Conservation (phyloP, 441 rosid genomes). For the Jatropha multifida region DNA sequence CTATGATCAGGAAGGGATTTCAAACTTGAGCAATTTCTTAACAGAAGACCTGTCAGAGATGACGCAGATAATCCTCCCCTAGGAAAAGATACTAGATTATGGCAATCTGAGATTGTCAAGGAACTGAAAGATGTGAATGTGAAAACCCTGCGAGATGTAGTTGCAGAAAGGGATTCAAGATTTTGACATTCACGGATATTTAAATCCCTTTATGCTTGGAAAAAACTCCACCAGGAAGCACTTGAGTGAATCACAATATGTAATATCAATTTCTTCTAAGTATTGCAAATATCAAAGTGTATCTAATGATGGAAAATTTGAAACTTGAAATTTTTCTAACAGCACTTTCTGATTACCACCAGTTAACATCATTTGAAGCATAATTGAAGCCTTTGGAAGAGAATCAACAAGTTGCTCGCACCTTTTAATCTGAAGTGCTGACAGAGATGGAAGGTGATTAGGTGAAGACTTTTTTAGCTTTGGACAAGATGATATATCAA, state of each 20-base stretch:
- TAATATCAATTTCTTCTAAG: background rate
- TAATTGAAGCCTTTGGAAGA: too few relatives aligned
- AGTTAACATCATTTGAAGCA: too few relatives aligned
- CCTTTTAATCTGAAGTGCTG: too few relatives aligned
- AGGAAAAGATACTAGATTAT: background rate
- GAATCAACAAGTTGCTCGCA: too few relatives aligned
- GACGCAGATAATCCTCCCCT: background rate
- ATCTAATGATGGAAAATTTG: background rate
- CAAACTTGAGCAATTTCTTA: constrained; percentile 7
- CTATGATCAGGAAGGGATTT: background rate
- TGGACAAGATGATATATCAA: background rate
- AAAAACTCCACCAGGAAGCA: background rate
- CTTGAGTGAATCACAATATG: background rate
- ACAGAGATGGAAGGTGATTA: too few relatives aligned
- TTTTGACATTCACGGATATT: background rate
- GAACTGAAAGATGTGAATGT: background rate
- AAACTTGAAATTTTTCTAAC: constrained; percentile 1
- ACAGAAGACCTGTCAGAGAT: background rate
- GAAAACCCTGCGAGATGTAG: background rate
- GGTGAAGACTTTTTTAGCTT: too few relatives aligned
- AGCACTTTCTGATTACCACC: too few relatives aligned
- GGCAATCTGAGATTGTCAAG: constrained; percentile 5
- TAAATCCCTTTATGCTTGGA: constrained; percentile 1
- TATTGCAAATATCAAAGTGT: background rate
- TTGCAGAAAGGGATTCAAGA: background rate